Conservation (phyloP, 2,329 filamentous ascomycete species). For the Aspergillus ruber region DNA sequence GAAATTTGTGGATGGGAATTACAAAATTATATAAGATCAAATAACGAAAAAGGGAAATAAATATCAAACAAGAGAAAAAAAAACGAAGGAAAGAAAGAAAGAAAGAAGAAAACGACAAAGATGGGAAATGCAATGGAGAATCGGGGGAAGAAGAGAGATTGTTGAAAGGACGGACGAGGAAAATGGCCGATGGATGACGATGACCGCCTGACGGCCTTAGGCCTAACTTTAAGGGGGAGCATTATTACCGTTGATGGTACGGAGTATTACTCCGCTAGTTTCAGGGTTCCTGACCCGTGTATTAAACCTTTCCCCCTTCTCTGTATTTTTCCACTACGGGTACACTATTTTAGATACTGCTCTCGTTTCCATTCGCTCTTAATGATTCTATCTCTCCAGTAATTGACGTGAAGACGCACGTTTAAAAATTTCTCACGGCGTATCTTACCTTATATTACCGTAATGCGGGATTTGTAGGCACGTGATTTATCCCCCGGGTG, state of each 20-base stretch:
- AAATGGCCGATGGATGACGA: conserved; percentile 1
- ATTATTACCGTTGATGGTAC: neutral
- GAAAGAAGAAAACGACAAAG: conserved; percentile 2
- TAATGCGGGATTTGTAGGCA: neutral
- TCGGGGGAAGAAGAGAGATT: conserved; percentile 2
- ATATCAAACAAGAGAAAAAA: neutral
- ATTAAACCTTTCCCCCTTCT: neutral
- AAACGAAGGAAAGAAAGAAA: conserved; percentile 2
- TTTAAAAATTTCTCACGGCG: neutral
- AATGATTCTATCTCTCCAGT: no score
- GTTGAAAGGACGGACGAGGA: conserved; percentile 1
- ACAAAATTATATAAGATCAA: neutral
- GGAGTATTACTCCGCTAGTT: neutral
- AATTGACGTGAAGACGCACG: neutral
- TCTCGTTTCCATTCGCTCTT: no score
- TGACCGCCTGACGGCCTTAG: neutral
- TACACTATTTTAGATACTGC: neutral
- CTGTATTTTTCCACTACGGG: neutral
- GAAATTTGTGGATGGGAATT: neutral
- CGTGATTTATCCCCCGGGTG: neutral
- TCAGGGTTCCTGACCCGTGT: neutral
- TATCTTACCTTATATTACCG: neutral
- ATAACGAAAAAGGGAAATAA: neutral
- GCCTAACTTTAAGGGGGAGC: neutral
- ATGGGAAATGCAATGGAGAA: conserved; percentile 1